Base-by-base conservation (phyloP, 1,284 basidiomycete species). In the Naganishia liquefaciens region DNA sequence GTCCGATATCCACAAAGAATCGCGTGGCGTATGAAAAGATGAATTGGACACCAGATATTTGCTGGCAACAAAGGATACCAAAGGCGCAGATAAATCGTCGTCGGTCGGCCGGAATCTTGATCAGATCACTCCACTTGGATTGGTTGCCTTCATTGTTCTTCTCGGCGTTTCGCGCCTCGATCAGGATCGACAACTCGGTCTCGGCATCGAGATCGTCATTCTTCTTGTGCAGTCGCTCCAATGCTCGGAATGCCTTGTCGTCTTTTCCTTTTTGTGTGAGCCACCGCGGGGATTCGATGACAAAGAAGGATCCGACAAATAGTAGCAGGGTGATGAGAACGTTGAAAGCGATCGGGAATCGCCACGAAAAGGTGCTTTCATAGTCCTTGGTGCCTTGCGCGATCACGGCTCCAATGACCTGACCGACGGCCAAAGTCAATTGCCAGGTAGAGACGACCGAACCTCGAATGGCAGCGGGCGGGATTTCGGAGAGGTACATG, bases 381-480 rank as follows among this genome's bases (percentile, higher is more conserved):
- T 64, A 57, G 15, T 64, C 63, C 58, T 83, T 79, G 68, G 81
- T 74, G 78, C 81, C 81, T 72, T 81, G 81, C 46, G 79, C 72
- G 63, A 82, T 79, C 69, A 80, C 79, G 49, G 80, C 81, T 54
- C 84, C 83, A 63, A 81, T 77, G 51, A 83, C 82, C 62, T 75
- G 74, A 37, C 81, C 81, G 60, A 81, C 78, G 47, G 80, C 80
- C 33, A 82, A 76, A 69, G 80, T 74, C 43, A 81, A 72, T 68
- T 82, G 83, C 80, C 83, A 83, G 21, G 81, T 80, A 5, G 84
- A 83, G 57, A 84, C 82, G 21, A 84, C 83, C 3, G 83, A 73
- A 64, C 80, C 80, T 58, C 81, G 75, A 57, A 82, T 79, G 37
- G 77, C 76, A 9, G 76, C 74, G 23, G 80, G 80, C 4, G 79